phyloP scores from a whole-genome alignment of 441 rosid genomes.

The Macaranga tanarius region DNA sequence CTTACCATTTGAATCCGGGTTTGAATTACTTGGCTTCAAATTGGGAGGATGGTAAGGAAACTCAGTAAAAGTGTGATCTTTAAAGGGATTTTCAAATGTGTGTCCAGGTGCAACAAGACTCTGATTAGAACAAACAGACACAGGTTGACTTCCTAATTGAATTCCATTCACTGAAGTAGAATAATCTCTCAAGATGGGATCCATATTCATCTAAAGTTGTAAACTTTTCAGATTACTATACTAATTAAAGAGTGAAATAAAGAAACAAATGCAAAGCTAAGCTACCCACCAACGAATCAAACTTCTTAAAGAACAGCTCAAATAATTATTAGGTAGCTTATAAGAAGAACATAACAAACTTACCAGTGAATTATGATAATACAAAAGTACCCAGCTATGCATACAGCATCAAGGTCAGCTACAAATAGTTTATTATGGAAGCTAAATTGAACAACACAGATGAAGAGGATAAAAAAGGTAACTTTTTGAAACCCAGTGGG shows the following conservation, averaged over 20 bases:
- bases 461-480: no score
- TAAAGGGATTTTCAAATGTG: constrained; percentile 26
- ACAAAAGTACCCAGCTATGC: no score
- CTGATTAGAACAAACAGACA: constrained; percentile 35
- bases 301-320: no score
- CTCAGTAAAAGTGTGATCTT: constrained; percentile 21
- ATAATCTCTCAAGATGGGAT: constrained; percentile 38
- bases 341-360: no score
- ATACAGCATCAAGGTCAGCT: no score
- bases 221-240: constrained; percentile 8
- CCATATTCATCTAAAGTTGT: constrained; percentile 39
- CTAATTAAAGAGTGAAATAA: background rate
- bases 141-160: constrained; percentile 32
- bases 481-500: no score
- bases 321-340: no score
- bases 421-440: no score
- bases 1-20: constrained; percentile 19
- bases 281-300: background rate
- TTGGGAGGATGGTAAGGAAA: constrained; percentile 20
- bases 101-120: constrained; percentile 29
- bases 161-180: constrained; percentile 33
- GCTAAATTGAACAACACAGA: no score
- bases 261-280: background rate
- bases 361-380: no score
- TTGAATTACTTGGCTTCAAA: constrained; percentile 22